A percentile compares a stretch with the other conserved stretches of the same genome.
Evolutionary conservation across 2,329 filamentous ascomycete genomes (phyloP).

Genomic region (Colletotrichum sp.): DNA sequence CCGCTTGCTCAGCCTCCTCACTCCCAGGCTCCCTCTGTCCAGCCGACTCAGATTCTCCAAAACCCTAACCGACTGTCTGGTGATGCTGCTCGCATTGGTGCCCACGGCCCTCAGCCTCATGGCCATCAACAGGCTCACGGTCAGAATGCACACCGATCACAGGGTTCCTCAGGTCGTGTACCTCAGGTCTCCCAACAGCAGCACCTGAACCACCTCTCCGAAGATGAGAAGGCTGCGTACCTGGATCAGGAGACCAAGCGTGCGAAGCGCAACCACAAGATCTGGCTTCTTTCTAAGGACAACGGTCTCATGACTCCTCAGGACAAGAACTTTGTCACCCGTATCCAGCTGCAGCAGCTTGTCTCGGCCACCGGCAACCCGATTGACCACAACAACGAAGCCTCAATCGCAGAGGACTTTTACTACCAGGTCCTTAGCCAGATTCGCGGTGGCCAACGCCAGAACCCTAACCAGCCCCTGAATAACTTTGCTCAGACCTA

Average conservation of each 20-base stretch:
- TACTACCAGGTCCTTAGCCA: constrained; percentile 98
- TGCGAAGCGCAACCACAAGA: constrained; percentile 98
- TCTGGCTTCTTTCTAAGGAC: constrained; percentile 88
- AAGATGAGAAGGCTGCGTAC: constrained; percentile 84
- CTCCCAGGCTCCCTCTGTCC: constrained; percentile 45
- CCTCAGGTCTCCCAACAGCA: constrained; percentile 63
- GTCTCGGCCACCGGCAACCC: constrained; percentile 91
- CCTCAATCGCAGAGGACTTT: constrained; percentile 88
- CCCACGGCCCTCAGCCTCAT: constrained; percentile 17
- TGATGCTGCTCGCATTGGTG: constrained; percentile 45
- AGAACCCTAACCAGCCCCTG: constrained; percentile 90
- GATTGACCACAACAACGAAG: constrained; percentile 79
- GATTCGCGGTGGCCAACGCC: constrained; percentile 86
- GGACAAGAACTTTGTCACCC: constrained; percentile 99
- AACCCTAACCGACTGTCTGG: constrained; percentile 72
- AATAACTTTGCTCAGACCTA: constrained; percentile 99
- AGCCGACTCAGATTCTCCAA: constrained; percentile 79
- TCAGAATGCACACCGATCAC: constrained; percentile 50
- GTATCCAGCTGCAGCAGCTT: constrained; percentile 95
- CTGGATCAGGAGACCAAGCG: constrained; percentile 91
- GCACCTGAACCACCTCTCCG: constrained; percentile 71
- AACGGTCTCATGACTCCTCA: constrained; percentile 99
- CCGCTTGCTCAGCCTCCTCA: constrained; percentile 39
- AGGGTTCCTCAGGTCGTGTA: constrained; percentile 65
- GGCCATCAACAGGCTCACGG: constrained; percentile 26